These are phyloP conservation scores for Xerocomus amazonicus DNA, from an alignment of 1,284 basidiomycete species.

Conservation along the genomic window DNA sequence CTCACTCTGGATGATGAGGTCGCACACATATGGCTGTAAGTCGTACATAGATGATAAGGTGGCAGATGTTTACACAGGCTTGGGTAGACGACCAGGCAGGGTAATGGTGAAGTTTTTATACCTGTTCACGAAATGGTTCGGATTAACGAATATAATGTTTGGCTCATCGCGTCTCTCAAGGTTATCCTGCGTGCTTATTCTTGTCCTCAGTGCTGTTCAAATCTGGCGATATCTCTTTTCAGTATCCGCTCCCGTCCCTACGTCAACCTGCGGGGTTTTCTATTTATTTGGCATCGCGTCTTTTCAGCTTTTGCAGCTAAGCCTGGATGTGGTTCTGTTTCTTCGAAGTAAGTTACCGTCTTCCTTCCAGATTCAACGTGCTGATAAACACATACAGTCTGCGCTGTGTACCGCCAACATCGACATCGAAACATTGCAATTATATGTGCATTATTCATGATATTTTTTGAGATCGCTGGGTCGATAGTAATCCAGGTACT, in stretches of 20 bases:
- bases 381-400: slow-evolving; percentile 9
- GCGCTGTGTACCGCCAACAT: slow-evolving; percentile 14
- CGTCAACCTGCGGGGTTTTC: slow-evolving; percentile 6
- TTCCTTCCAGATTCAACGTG: neutral
- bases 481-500: neutral
- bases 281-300: neutral
- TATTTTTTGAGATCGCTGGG: slow-evolving; percentile 1
- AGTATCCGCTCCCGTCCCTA: neutral
- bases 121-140: slow-evolving; percentile 23
- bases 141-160: slow-evolving; percentile 21
- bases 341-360: slow-evolving; percentile 18
- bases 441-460: slow-evolving; percentile 1
- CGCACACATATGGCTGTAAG: slow-evolving; percentile 21
- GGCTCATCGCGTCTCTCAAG: neutral
- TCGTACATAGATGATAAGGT: neutral
- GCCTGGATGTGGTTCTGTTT: slow-evolving; percentile 16
- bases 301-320: slow-evolving; percentile 13
- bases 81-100: slow-evolving; percentile 6
- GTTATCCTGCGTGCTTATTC: slow-evolving; percentile 5
- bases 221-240: slow-evolving; percentile 1
- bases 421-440: neutral
- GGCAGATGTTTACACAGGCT: neutral
- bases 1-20: slow-evolving; percentile 20
- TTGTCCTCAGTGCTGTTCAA: slow-evolving; percentile 2
- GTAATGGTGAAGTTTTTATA: slow-evolving; percentile 20